Base-by-base conservation (phyloP, 768 basidiomycete genomes). In the Boletus reticuloceps region DNA sequence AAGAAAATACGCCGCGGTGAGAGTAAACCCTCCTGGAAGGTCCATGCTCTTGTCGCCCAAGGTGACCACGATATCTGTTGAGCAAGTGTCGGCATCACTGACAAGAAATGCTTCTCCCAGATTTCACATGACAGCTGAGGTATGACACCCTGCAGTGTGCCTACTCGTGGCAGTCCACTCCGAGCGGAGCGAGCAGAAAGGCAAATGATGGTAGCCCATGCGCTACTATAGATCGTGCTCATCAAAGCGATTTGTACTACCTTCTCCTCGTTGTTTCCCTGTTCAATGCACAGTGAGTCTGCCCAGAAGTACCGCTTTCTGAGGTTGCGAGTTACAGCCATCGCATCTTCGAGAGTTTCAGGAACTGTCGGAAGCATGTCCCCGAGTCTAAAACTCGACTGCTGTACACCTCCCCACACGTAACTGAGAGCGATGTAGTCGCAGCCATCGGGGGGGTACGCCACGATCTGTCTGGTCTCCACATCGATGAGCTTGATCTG, bases 271-370 rank as follows among this genome's bases (percentile, higher is more conserved):
- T 9, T 6, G 20, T 62, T n/a, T 16, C n/a, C 14, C 10, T 63
- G 59, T 9, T 63, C 29, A 12, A 65, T 64, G 40, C 58, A 64
- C 25, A 67, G 17, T 2, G 58, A 58, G 11, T 66, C 58, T 0
- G 41, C 56, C 62, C 62, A 67, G 34, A 58, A 54, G 45, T 55
- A 65, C 16, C 22, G 51, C 22, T 63, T 59, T 1, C 60, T 57
- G 12, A 64, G 55, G 10, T 37, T 22, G 14, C 50, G 65, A 2
- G 47, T 51, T 16, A 65, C 56, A 4, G 41, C 36, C 40, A 66
- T 58, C 4, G 59, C 56, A 31, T 66, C 57, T 19, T 59, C 58
- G 11, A 66, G 49, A 4, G 64, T 66, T 4, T 46, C 44, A n/a
- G 56, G 62, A 40, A 63, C 43, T 6, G 36, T 39, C 0, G 61